phyloP scores from a whole-genome alignment of 768 basidiomycete species.

The Naematelia aurantialba region DNA sequence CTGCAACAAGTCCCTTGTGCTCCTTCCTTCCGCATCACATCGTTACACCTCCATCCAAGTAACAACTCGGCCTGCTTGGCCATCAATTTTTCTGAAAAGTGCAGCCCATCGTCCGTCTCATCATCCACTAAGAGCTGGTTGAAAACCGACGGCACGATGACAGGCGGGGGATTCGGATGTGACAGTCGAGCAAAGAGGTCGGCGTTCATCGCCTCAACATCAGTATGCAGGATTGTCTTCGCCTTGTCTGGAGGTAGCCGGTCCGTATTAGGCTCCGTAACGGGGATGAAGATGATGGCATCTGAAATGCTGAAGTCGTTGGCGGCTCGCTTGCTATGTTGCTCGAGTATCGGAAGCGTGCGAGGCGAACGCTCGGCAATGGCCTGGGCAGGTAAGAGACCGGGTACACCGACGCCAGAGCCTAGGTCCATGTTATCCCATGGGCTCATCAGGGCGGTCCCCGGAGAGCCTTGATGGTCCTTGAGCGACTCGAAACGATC shows the following conservation, averaged over 20 bases:
- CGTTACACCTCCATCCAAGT: slow-evolving; percentile 77
- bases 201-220: slow-evolving; percentile 88
- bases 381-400: slow-evolving; percentile 13
- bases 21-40: slow-evolving; percentile 47
- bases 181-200: slow-evolving; percentile 68
- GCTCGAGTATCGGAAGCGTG: background rate
- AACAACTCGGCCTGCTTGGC: slow-evolving; percentile 71
- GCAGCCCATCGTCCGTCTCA: slow-evolving; percentile 78
- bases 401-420: slow-evolving; percentile 26
- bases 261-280: slow-evolving; percentile 65
- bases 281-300: slow-evolving; percentile 70
- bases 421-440: slow-evolving; percentile 36
- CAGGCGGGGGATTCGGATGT: slow-evolving; percentile 47
- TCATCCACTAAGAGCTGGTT: slow-evolving; percentile 71
- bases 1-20: slow-evolving; percentile 74
- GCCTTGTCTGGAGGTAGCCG: slow-evolving; percentile 66
- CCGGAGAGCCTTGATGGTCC: slow-evolving; percentile 38
- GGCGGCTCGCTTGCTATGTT: background rate
- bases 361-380: slow-evolving; percentile 2
- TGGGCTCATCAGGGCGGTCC: slow-evolving; percentile 31
- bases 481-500: slow-evolving; percentile 56
- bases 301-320: slow-evolving; percentile 58
- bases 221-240: slow-evolving; percentile 66
- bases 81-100: slow-evolving; percentile 65
- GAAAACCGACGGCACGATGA: slow-evolving; percentile 71